phyloP scores from a whole-genome alignment of 176 grass and related monocot genomes.

The Leersia perrieri region DNA sequence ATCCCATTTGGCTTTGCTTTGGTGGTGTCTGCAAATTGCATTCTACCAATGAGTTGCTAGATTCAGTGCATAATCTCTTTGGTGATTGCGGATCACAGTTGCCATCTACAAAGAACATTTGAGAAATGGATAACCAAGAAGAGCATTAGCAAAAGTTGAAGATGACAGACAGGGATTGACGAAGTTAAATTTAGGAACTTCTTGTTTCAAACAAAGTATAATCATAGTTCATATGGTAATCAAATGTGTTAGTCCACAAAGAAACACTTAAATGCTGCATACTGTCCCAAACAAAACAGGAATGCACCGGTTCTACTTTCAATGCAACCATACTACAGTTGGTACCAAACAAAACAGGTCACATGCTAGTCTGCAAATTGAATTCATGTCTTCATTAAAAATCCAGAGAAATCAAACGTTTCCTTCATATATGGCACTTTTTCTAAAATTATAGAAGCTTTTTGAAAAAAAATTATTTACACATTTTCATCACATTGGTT shows the following conservation, averaged over 20 bases:
- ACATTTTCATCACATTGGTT: slow-evolving; percentile 8
- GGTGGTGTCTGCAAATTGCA: slow-evolving; percentile 60
- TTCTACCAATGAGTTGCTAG: slow-evolving; percentile 48
- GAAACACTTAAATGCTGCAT: not conserved
- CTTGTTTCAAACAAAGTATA: slow-evolving; percentile 9
- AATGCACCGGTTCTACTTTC: not conserved
- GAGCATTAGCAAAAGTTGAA: not conserved
- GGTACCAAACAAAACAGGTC: slow-evolving; percentile 21
- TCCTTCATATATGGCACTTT: not conserved
- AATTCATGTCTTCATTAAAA: too few species aligned
- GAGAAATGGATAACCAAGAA: slow-evolving; percentile 10
- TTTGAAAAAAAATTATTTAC: not conserved
- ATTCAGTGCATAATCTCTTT: slow-evolving; percentile 67
- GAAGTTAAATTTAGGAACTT: not conserved
- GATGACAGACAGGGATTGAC: not conserved
- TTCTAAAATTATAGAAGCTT: slow-evolving; percentile 4
- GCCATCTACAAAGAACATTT: slow-evolving; percentile 46
- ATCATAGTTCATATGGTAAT: not conserved
- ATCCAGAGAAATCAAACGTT: not conserved
- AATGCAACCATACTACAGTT: not conserved
- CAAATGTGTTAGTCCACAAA: not conserved
- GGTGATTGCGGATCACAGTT: slow-evolving; percentile 48
- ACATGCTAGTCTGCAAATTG: not conserved
- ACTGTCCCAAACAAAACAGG: not conserved
- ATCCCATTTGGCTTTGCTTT: slow-evolving; percentile 50